Base-by-base conservation (phyloP, 2,329 filamentous ascomycete genomes). In the Catunica adiposa region DNA sequence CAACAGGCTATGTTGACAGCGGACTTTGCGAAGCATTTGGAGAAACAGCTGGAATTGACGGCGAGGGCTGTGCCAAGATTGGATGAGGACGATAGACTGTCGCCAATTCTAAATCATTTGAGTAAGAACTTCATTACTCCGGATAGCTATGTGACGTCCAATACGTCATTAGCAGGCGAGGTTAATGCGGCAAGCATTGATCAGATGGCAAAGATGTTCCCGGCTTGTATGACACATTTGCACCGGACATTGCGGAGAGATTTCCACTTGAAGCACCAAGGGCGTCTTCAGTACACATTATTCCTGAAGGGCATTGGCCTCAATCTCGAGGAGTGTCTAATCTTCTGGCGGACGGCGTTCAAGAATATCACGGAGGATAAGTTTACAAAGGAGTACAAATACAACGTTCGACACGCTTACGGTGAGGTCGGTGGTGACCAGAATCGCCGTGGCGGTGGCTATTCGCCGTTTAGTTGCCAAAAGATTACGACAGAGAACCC, bases 341-440 rank as follows among this genome's bases (percentile, higher is more conserved):
- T 88, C 11, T 98, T 98, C 73, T 98, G 92, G 92, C 83, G 92
- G 9, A 78, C 80, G 60, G 75, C 78, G 26, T 97, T 98, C 77
- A 82, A 81, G 66, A 84, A 88, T 61, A 80, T 94, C 61, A 89
- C 86, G 0, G 92, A 97, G 64, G 90, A 97, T 64, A 83, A 83
- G 37, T 98, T 97, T 76, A 94, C 94, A 70, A 97, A 96, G 66
- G 89, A 96, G 66, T 97, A 98, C 71, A 79, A 86, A 47, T 98
- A 98, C 76, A 97, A 98, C 66, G 80, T 97, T 57, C 85, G 89
- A n/a, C 90, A 98, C 74, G 69, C 76, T 0, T 98, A 97, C 67
- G 92, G 92, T 61, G 90, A 97, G 63, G 92, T 97, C 0, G 92
- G 92, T 55, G 90, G 90, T 57, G 90, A 97, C 68, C 76, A 82